phyloP scores from a whole-genome alignment of 1,284 basidiomycete genomes.

The Leccinum cinnamomeum region DNA sequence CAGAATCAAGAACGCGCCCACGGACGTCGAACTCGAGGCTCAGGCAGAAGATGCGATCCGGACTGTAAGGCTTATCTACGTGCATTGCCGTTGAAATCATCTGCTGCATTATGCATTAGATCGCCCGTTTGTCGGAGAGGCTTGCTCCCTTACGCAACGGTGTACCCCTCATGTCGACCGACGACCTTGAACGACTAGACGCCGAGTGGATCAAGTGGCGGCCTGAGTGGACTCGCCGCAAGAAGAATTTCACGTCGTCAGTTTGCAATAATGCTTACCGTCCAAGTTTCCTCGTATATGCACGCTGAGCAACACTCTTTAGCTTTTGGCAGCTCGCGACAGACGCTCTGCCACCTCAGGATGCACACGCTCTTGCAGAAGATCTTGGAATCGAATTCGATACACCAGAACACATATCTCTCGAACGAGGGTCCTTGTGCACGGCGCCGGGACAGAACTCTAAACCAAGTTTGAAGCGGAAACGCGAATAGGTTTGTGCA shows the following conservation, averaged over 20 bases:
- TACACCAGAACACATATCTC: constrained; percentile 56
- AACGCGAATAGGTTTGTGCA: constrained; percentile 21
- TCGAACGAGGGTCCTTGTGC: constrained; percentile 38
- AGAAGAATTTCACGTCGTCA: constrained; percentile 67
- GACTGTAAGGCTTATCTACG: constrained; percentile 38
- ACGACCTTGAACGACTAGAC: constrained; percentile 62
- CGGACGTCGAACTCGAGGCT: constrained; percentile 60
- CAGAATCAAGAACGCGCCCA: constrained; percentile 61
- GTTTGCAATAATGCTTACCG: constrained; percentile 17
- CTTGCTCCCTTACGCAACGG: constrained; percentile 68
- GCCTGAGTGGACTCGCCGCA: constrained; percentile 67
- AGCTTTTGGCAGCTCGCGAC: constrained; percentile 76
- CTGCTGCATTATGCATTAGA: constrained; percentile 43
- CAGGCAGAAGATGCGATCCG: constrained; percentile 46
- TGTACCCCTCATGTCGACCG: constrained; percentile 61
- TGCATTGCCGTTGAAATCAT: constrained; percentile 4
- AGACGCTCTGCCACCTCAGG: constrained; percentile 63
- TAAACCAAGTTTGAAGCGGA: constrained; percentile 31
- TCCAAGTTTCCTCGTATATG: neutral
- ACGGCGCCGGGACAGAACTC: constrained; percentile 6
- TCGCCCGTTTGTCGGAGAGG: constrained; percentile 45
- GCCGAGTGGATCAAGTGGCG: constrained; percentile 70
- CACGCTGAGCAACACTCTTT: constrained; percentile 9
- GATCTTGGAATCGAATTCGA: constrained; percentile 77
- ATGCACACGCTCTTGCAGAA: constrained; percentile 60